Base-by-base conservation (phyloP, 176 grass and related monocot genomes). In the maize (Zea mays) region DNA sequence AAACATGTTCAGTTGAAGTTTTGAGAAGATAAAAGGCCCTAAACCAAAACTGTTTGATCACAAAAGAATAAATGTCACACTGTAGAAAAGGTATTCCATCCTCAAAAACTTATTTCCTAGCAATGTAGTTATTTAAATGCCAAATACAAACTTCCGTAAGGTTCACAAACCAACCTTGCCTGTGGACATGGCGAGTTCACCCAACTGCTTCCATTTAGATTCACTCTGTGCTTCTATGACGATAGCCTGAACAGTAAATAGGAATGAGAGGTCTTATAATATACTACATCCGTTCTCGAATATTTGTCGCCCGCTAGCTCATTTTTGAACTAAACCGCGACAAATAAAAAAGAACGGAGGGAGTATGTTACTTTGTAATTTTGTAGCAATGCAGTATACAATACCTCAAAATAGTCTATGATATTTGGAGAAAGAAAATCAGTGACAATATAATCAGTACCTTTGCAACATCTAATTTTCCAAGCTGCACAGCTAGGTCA, bases 171-270 rank as follows among this genome's bases (percentile, higher is more conserved):
- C 67, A 79, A 98, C 96, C 85, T 98, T 98, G 62, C 96, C 96
- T 44, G 83, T 88, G 63, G 96, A 98, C 87, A 98, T 87, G 57
- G 96, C 96, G 2, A 95, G 81, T 61, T 94, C 96, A 19, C 96
- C 96, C 73, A 98, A 70, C 85, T 95, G 92, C 77, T 98, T 98
- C 96, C 92, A 98, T 83, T 98, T 98, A 13, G 96, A 98, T 81
- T 98, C 92, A 78, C 92, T 95, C 83, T 94, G 96, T n/a, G 89
- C 83, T 86, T 95, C 92, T 81, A 27, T 27, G 27, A 1, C 27
- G 27, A 27, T 27, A 27, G 27, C 27, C 27, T 27, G 27, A 27
- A 27, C 27, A 27, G 27, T 27, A 27, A 27, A 27, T 27, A 27
- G 27, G 27, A 27, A 27, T 27, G 27, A 27, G 27, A 27, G 27